Evolutionary conservation across 257 asterid species (phyloP).

Genomic region (Echites panduratus): DNA sequence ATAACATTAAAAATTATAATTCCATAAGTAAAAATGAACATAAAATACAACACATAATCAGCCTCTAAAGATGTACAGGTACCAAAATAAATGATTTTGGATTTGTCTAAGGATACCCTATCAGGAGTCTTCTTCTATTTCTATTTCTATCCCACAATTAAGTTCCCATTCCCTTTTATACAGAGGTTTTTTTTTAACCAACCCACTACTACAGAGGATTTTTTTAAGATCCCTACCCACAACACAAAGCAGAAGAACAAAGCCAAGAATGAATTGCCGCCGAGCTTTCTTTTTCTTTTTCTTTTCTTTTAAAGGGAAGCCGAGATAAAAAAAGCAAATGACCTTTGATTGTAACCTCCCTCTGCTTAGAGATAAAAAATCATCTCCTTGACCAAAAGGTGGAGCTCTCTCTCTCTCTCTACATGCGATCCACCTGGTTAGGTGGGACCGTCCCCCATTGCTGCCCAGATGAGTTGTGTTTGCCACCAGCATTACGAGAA

Average conservation of each 20-base stretch:
- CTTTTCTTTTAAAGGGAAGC: conserved; percentile 34
- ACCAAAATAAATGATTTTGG: background rate
- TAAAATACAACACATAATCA: conserved; percentile 2
- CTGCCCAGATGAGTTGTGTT: conserved; percentile 25
- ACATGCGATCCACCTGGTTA: conserved; percentile 12
- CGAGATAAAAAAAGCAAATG: conserved; percentile 23
- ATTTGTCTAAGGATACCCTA: conserved; percentile 9
- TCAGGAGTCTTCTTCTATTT: background rate
- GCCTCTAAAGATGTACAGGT: conserved; percentile 15
- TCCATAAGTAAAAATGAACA: background rate
- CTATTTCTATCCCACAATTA: background rate
- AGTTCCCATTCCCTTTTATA: conserved; percentile 15
- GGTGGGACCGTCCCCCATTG: conserved; percentile 24
- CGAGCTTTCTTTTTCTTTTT: conserved; percentile 21
- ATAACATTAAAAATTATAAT: background rate
- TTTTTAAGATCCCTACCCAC: background rate
- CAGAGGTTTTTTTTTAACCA: too few relatives aligned
- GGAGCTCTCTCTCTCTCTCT: background rate
- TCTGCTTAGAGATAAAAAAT: background rate
- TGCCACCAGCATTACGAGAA: conserved; percentile 17
- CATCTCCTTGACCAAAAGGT: background rate
- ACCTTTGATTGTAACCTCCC: background rate
- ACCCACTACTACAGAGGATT: background rate
- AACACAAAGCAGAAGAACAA: conserved; percentile 20
- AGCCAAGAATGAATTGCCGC: conserved; percentile 98